These are phyloP conservation scores for Cucurbita argyrosperma DNA, from an alignment of 306 rosid genomes.

Conservation along the genomic window DNA sequence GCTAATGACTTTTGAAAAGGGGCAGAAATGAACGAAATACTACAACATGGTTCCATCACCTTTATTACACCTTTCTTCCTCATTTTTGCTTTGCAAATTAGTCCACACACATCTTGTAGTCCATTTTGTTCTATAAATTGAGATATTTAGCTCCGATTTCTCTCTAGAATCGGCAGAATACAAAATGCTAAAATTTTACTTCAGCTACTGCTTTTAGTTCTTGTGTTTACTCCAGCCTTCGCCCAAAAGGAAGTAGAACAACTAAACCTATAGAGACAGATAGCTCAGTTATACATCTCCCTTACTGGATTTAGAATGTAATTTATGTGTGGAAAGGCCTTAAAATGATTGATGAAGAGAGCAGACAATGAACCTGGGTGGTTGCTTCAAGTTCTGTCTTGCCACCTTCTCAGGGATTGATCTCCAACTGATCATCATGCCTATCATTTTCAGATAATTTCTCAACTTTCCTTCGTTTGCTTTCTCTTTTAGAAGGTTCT, in stretches of 20 bases:
- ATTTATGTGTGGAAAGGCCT: neutral
- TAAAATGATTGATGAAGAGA: neutral
- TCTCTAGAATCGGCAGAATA: neutral
- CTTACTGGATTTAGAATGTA: neutral
- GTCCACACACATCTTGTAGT: constrained; percentile 1
- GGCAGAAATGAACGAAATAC: neutral
- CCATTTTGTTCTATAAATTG: neutral
- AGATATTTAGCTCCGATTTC: neutral
- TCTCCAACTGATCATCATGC: constrained; percentile 17
- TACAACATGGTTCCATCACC: neutral
- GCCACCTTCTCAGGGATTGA: constrained; percentile 1
- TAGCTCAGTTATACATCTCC: neutral
- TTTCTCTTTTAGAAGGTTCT: constrained; percentile 21
- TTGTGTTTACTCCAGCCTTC: neutral
- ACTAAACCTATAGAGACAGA: neutral
- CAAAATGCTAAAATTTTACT: neutral
- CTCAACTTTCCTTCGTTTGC: constrained; percentile 51
- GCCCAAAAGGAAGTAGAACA: neutral
- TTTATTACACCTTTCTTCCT: neutral
- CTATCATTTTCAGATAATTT: constrained; percentile 10
- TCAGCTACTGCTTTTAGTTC: neutral
- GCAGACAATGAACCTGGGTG: neutral
- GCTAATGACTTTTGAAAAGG: constrained; percentile 1
- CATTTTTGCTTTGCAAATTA: neutral
- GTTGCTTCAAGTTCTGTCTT: constrained; percentile 6